Evolutionary conservation across 768 basidiomycete species (phyloP), one percentile per base, ranked within the genome.

Genomic region (Lactarius hengduanensis): DNA sequence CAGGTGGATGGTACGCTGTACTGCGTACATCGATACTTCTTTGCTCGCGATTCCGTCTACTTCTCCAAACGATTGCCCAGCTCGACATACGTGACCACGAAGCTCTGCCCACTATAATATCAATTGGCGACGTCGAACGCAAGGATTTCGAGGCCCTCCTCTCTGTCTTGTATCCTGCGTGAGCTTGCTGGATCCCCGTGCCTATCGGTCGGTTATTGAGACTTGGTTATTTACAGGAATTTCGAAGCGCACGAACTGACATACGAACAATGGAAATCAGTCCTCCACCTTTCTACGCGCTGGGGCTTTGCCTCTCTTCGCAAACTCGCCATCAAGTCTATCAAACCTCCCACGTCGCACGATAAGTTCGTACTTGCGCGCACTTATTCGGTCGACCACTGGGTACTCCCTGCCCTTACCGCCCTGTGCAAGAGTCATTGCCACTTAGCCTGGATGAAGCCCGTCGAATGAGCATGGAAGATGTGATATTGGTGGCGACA

Each of bases 81-180:
- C 62, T 69, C 20, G 66, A 45, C 11, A 45, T 63, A 47, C 62
- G 45, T 16, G 54, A 69, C 57, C 62, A 68, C 30, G 66, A 67
- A 41, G 32, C 64, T 15, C 47, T 64, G 13, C 28, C n/a, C 30
- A 68, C 43, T 3, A 13, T 65, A 54, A 40, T 69, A 22, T 56
- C 60, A 18, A 30, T 69, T 10, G 20, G 36, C 11, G 68, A 62
- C 11, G n/a, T 69, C 30, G 61, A 67, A 45, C 30, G 59, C 18
- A 60, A n/a, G 15, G 70, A 69, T 7, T 69, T 71, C 8, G 70
- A 71, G 9, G 65, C 68, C 0, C 62, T 71, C 40, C 70, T 71
- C 45, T 71, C 66, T 4, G 41, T 71, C 38, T 20, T 71, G 40
- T 71, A 71, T 40, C 70, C 70, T 22, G 22, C 40, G 70, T 71